Evolutionary conservation across 208 protist species (phyloP), one percentile per base, ranked within the genome.

Genomic region (Spongospora subterranea): DNA sequence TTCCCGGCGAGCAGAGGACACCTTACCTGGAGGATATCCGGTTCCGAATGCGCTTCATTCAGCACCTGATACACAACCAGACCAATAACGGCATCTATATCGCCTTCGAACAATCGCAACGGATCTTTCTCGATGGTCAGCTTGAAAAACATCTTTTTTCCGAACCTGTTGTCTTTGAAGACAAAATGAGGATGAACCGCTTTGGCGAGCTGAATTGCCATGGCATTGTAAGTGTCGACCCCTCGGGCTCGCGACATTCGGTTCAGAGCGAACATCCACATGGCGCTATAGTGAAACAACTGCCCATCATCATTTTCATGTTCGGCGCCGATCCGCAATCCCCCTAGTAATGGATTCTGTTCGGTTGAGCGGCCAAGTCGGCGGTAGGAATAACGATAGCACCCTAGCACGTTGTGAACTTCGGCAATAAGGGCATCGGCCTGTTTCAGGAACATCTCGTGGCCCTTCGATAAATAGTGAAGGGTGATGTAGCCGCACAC

Each of bases 181-280:
- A 82, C n/a, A 43, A 82, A 82, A 20, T 35, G n/a, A 6, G 35
- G n/a, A 43, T 82, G 71, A 35, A 82, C n/a, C 17, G 71, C 17
- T 35, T 82, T n/a, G 71, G 71, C 71, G n/a, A 82, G 71, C 71
- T 82, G 17, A 43, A 82, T 82, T 20, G 71, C 71, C 71, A 6
- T 40, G 6, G 17, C 17, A 43, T 82, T 82, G 71, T 82, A 82
- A 20, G 17, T 6, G 17, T 82, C 71, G 71, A 40, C 71, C 13
- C 35, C 71, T n/a, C 71, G n/a, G 6, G 71, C 71, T 20, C 6
- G 6, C n/a, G n/a, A 45, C 71, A 82, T 82, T 35, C 71, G 71
- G 35, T 82, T 82, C 71, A 82, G 35, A 35, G 71, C 71, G 71
- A 82, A 82, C 71, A 82, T 82, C 71, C 71, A 82, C n/a, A 40